Percentiles rank a stretch among this genome's conserved stretches.
Evolutionary conservation across 1,284 basidiomycete species (phyloP).

Genomic region (Coniferiporia sulphurascens): DNA sequence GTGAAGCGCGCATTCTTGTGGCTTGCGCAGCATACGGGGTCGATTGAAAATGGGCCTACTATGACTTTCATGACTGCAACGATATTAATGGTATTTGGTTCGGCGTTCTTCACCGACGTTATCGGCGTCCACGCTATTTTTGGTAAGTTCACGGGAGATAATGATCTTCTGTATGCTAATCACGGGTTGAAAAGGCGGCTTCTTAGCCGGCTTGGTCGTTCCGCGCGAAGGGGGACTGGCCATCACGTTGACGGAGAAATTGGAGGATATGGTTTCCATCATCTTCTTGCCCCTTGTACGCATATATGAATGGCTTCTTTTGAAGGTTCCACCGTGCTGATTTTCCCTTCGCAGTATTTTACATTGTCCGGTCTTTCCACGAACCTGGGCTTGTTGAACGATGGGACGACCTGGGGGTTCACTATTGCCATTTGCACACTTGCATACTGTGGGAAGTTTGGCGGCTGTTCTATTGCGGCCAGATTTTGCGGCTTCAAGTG

Average conservation of each 20-base stretch:
- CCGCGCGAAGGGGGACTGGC: slow-evolving; percentile 64
- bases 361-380: slow-evolving; percentile 64
- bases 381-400: slow-evolving; percentile 56
- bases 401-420: slow-evolving; percentile 61
- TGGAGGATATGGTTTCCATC: slow-evolving; percentile 55
- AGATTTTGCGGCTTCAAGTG: slow-evolving; percentile 46
- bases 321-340: slow-evolving; percentile 10
- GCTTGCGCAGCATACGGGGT: slow-evolving; percentile 77
- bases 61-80: slow-evolving; percentile 64
- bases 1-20: slow-evolving; percentile 59
- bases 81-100: slow-evolving; percentile 56
- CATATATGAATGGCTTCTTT: slow-evolving; percentile 4
- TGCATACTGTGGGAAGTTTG: slow-evolving; percentile 58
- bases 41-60: slow-evolving; percentile 69
- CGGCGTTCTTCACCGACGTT: slow-evolving; percentile 71
- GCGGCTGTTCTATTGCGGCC: slow-evolving; percentile 51
- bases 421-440: slow-evolving; percentile 45
- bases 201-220: slow-evolving; percentile 60
- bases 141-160: slow-evolving; percentile 35
- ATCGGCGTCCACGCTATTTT: slow-evolving; percentile 93
- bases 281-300: slow-evolving; percentile 61
- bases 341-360: slow-evolving; percentile 41
- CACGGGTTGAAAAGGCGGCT: slow-evolving; percentile 36
- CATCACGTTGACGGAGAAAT: slow-evolving; percentile 58
- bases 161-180: slow-evolving; percentile 20